A percentile compares a stretch with the other conserved stretches of the same genome.
Conservation (phyloP, 371 early-diverging fungal genomes). For the Phascolomyces articulosus region DNA sequence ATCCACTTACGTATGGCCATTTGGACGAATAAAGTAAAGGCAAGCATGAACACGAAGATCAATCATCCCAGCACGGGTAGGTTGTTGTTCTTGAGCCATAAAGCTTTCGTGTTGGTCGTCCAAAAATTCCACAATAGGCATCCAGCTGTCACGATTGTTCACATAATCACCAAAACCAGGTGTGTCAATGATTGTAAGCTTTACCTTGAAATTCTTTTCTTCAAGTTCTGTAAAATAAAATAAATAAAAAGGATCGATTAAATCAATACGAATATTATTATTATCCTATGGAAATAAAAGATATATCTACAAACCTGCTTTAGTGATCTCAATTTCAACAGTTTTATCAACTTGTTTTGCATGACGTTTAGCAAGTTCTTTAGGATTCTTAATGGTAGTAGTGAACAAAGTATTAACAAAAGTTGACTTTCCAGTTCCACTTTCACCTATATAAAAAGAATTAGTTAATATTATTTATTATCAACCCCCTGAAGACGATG, state of each 20-base stretch:
- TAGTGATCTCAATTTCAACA: constrained; percentile 77
- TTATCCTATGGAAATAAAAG: background rate
- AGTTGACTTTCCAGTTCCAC: constrained; percentile 75
- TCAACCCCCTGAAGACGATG: background rate
- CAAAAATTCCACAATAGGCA: constrained; percentile 80
- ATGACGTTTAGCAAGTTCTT: constrained; percentile 53
- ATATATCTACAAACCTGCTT: constrained; percentile 13
- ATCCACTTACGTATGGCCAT: constrained; percentile 86
- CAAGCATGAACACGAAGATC: constrained; percentile 90
- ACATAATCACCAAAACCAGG: constrained; percentile 94
- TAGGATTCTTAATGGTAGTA: constrained; percentile 68
- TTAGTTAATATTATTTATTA: background rate
- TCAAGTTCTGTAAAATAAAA: constrained; percentile 74
- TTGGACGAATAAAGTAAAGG: constrained; percentile 93
- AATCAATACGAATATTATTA: background rate
- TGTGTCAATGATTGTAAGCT: constrained; percentile 90
- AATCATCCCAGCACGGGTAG: constrained; percentile 60
- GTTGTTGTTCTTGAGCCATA: constrained; percentile 76
- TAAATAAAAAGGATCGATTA: no score
- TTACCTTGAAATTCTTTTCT: constrained; percentile 95
- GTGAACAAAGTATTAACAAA: constrained; percentile 90
- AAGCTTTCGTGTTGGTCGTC: constrained; percentile 95
- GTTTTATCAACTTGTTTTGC: constrained; percentile 66
- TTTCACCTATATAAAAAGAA: constrained; percentile 18
- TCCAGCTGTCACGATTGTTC: constrained; percentile 75